Evolutionary conservation across 208 protist genomes (phyloP).

Genomic region (Vickermania ingenoplastis): DNA sequence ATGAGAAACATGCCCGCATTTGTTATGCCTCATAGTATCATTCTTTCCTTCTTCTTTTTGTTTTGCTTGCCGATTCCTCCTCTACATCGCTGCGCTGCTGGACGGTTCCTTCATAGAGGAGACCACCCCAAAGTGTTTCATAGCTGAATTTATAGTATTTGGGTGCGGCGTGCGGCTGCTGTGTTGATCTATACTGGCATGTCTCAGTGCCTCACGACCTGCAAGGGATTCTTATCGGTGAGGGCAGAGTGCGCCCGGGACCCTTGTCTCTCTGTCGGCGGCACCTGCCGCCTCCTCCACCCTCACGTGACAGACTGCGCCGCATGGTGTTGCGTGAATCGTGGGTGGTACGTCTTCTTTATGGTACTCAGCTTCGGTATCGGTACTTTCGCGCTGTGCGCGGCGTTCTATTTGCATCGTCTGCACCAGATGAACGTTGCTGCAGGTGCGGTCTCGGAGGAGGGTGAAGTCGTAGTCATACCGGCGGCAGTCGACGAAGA

Average conservation of each 20-base stretch:
- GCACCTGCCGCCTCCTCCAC: conserved; percentile 50
- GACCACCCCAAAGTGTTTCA: no score
- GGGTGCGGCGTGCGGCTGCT: no score
- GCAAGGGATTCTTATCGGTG: conserved; percentile 53
- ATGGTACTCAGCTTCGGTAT: conserved; percentile 66
- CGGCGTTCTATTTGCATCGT: conserved; percentile 59
- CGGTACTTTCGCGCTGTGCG: conserved; percentile 52
- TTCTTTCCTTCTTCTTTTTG: no score
- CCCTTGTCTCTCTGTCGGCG: conserved; percentile 41
- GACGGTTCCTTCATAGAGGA: no score
- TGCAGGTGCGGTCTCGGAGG: conserved; percentile 41
- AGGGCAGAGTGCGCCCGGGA: conserved; percentile 65
- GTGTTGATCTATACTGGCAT: no score
- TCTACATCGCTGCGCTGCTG: no score
- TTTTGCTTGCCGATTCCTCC: no score
- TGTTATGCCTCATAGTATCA: no score
- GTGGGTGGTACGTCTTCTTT: conserved; percentile 63
- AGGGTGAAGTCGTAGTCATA: conserved; percentile 32
- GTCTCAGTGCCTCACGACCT: conserved; percentile 35
- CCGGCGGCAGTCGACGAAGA: conserved; percentile 3
- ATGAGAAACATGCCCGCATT: no score
- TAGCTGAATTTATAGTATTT: no score
- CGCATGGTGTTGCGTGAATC: conserved; percentile 66
- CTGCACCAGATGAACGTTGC: conserved; percentile 69
- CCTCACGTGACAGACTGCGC: conserved; percentile 39